Evolutionary conservation across 1,284 basidiomycete species (phyloP), one percentile per base, ranked within the genome.

Genomic region (Malassezia sp.): DNA sequence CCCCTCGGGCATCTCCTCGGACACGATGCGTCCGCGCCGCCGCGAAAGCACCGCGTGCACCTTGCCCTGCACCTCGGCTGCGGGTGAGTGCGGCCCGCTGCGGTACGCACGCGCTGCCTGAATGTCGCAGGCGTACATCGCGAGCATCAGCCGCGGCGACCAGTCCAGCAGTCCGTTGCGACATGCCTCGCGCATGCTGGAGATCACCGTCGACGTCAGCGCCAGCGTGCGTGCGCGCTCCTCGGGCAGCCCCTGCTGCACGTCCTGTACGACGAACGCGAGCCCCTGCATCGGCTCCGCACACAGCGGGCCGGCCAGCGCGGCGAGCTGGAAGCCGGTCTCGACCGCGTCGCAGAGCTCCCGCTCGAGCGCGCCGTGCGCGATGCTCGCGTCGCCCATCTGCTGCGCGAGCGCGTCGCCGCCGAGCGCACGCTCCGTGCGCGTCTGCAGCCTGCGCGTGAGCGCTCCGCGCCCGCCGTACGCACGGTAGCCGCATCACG

Each of bases 41-140:
- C 82, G 81, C 0, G 90, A 82, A 1, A 97, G 83, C 12, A 97
- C 93, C 2, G 81, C 91, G 62, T 97, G 97, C 0, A 97, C 89
- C 71, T 95, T 97, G 6, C 93, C 93, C 32, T 97, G 78, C 0
- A 96, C 93, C 56, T 97, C 93, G 61, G 88, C 87, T 91, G 43
- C n/a, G n/a, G 38, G 26, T 18, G 26, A 14, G 24, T 11, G 15
- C 14, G n/a, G n/a, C n/a, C n/a, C n/a, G n/a, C n/a, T n/a, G n/a
- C n/a, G n/a, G 33, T 75, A 50, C 84, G 71, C 68, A 90, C 89
- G 88, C 8, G 90, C 89, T 1, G 90, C 87, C 74, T 96, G 93
- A 52, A 99, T 96, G 67, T 97, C 90, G 73, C 93, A 99, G 5
- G 84, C 83, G 73, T 99, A 99, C 87, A 96, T 96, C 1, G 93